Base-by-base conservation (phyloP, 805 yeast species). In the Komagataella mondaviorum region DNA sequence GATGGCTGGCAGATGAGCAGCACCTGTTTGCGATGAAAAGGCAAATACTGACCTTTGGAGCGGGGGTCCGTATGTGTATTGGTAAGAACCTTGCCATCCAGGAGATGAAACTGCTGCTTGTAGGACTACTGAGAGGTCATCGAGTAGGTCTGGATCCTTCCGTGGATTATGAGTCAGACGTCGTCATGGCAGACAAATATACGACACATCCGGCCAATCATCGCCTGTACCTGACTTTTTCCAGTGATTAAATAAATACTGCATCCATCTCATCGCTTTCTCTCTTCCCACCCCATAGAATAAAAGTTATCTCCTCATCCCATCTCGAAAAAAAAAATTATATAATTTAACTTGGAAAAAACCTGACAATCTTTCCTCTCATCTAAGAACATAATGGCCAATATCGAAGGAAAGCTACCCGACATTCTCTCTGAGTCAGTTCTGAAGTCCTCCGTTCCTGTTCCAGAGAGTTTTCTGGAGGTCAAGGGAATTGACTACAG, bases 401-500 rank as follows among this genome's bases (percentile, higher is more conserved):
- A 30, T 30, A 30, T 30, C 39, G 39, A 30, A 30, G 39, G 39
- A 10, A 30, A 30, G 39, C 39, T 77, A 45, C 96, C 96, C 44
- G 79, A 75, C 6, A 65, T 87, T 45, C 91, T 96, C 12, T 75
- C 91, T 2, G 97, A 89, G 56, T 98, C 98, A 7, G 98, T 93
- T 30, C 75, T 93, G 50, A 85, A 83, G 64, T 82, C 81, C 51
- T 88, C 96, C 2, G 89, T 75, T 10, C 90, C 95, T 2, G 88
- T 90, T 49, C 95, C 96, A 6, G 86, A 78, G 30, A 80, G 80
- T 57, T 86, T 87, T 53, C 81, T 79, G 23, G 76, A 81, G 60
- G 96, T 95, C 23, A 71, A 78, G 52, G 99, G 99, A 52, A 81
- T 93, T 49, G 97, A 93, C 68, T 93, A 91, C 69, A 82, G 91